Evolutionary conservation across 805 yeast species (phyloP).

Genomic region (Candida pseudofarinosa): DNA sequence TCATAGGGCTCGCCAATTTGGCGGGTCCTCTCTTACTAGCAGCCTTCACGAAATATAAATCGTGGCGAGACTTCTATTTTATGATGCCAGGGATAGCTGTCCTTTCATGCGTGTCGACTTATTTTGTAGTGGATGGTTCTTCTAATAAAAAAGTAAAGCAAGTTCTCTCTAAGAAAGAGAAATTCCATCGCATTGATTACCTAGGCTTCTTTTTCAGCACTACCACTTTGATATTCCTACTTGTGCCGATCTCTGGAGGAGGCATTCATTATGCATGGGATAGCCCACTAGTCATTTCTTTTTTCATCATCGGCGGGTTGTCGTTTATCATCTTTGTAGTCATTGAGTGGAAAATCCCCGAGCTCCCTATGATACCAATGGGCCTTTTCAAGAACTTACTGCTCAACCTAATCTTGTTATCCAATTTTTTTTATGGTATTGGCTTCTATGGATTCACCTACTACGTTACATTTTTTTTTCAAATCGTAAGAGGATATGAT

Average conservation of each 20-base stretch:
- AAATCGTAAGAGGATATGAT: slow-evolving; percentile 18
- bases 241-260: slow-evolving; percentile 60
- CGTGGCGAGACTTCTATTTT: slow-evolving; percentile 56
- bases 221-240: slow-evolving; percentile 44
- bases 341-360: slow-evolving; percentile 26
- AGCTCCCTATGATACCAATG: slow-evolving; percentile 31
- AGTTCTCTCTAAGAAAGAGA: slow-evolving; percentile 29
- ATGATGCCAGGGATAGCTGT: slow-evolving; percentile 39
- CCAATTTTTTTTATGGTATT: slow-evolving; percentile 26
- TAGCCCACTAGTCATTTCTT: slow-evolving; percentile 31
- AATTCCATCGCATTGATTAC: slow-evolving; percentile 48
- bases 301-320: slow-evolving; percentile 32
- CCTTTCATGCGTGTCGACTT: slow-evolving; percentile 22
- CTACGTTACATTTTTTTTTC: slow-evolving; percentile 21
- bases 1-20: slow-evolving; percentile 49
- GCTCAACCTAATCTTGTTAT: slow-evolving; percentile 17
- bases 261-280: slow-evolving; percentile 58
- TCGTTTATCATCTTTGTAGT: slow-evolving; percentile 16
- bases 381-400: slow-evolving; percentile 17
- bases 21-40: slow-evolving; percentile 57
- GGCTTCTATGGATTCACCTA: slow-evolving; percentile 21
- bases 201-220: slow-evolving; percentile 45
- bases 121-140: slow-evolving; percentile 35
- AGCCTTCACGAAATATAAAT: slow-evolving; percentile 38
- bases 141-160: slow-evolving; percentile 19